A percentile compares a stretch with the other conserved stretches of the same genome.
Conservation (phyloP, 176 grass and related monocot species). For the Hordeum vulgare region MorexV3_pseudomolecules_assembly NC_058524.1:626429664-626430163, state of each 20-base stretch:
- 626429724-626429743: not conserved
- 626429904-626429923: not conserved
- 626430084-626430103: slow-evolving; percentile 61
- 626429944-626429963: not conserved
- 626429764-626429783: slow-evolving; percentile 85
- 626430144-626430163: not conserved
- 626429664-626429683: not conserved
- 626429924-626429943: not conserved
- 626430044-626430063: slow-evolving; percentile 91
- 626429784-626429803: slow-evolving; percentile 88
- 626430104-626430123: not conserved
- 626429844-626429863: slow-evolving; percentile 72
- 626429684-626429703: not conserved
- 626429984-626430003: slow-evolving; percentile 74
- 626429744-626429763: slow-evolving; percentile 16
- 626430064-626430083: slow-evolving; percentile 74
- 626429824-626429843: slow-evolving; percentile 80
- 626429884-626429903: not conserved
- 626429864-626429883: too few relatives aligned
- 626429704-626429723: not conserved
- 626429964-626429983: slow-evolving; percentile 19
- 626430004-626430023: slow-evolving; percentile 86
- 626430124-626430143: not conserved
- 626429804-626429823: slow-evolving; percentile 97
- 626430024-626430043: slow-evolving; percentile 86